A percentile compares a stretch with the other conserved stretches of the same genome.
phyloP scores from a whole-genome alignment of 1,284 basidiomycete species.

The Gomphus bonarii region DNA sequence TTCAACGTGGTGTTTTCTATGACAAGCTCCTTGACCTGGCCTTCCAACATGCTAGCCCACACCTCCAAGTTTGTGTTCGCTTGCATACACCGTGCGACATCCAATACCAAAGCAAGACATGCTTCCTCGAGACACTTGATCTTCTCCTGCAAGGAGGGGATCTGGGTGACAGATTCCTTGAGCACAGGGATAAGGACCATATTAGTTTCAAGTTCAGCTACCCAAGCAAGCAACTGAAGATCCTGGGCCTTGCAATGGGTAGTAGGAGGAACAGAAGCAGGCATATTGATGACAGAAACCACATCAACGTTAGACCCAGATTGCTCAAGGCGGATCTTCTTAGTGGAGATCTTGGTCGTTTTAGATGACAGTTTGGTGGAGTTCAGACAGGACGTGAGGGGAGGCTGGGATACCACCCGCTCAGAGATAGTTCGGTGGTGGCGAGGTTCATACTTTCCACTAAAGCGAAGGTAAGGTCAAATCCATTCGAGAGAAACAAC shows the following conservation, averaged over 20 bases:
- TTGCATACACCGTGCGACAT: neutral
- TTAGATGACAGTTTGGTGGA: neutral
- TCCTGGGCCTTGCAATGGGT: too few species aligned
- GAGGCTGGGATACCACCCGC: neutral
- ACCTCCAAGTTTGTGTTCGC: neutral
- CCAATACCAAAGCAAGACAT: neutral
- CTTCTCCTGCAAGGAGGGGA: neutral
- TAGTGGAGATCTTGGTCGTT: neutral
- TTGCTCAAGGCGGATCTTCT: slow-evolving; percentile 3
- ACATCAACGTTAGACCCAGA: slow-evolving; percentile 8
- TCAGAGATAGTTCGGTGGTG: neutral
- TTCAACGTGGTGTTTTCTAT: neutral
- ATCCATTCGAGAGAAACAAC: neutral
- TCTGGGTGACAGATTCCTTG: neutral
- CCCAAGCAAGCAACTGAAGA: too few species aligned
- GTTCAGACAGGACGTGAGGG: neutral
- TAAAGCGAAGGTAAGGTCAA: slow-evolving; percentile 45
- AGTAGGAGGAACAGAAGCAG: too few species aligned
- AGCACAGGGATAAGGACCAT: neutral
- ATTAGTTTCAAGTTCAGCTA: neutral
- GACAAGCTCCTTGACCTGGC: neutral
- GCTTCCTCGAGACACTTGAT: neutral
- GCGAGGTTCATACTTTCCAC: slow-evolving; percentile 37
- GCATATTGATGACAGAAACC: neutral
- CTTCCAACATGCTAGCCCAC: neutral